Conservation (phyloP, 495 filamentous ascomycete species). For the Platismatia glauca region DNA sequence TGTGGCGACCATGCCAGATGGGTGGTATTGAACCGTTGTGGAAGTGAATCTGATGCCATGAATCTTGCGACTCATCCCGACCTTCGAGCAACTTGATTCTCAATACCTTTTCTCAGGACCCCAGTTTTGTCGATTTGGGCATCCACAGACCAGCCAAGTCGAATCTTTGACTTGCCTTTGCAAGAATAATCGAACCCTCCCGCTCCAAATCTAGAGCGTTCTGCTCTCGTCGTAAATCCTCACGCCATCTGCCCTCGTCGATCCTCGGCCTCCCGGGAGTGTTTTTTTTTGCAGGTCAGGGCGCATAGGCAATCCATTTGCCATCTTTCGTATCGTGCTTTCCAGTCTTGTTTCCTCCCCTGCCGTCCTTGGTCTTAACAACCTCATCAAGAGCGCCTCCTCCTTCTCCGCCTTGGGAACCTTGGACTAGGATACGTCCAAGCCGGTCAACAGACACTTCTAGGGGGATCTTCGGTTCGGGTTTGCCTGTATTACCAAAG, state of each 20-base stretch:
- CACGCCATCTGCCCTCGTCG: neutral
- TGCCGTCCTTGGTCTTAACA: neutral
- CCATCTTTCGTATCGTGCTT: neutral
- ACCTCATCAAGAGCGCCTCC: neutral
- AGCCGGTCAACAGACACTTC: neutral
- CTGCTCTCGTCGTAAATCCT: neutral
- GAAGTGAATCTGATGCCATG: too few relatives aligned
- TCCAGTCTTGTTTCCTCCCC: neutral
- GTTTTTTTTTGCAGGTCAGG: neutral
- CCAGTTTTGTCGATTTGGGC: neutral
- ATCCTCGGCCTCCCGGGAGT: neutral
- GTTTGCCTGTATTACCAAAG: conserved; percentile 40
- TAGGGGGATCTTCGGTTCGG: neutral
- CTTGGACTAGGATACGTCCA: neutral
- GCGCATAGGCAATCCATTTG: neutral
- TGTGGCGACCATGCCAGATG: too few relatives aligned
- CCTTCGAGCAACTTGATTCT: too few relatives aligned
- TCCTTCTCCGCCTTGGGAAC: neutral
- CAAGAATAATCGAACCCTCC: too few relatives aligned
- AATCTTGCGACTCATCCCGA: too few relatives aligned
- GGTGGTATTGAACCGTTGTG: too few relatives aligned
- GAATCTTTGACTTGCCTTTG: neutral
- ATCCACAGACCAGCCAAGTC: neutral
- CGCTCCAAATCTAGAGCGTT: neutral
- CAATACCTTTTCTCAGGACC: too few relatives aligned